Percentiles rank a stretch among this genome's conserved stretches.
These are phyloP conservation scores for Calocybe gangraenosa DNA, from an alignment of 768 basidiomycete genomes.

Conservation along the genomic window DNA sequence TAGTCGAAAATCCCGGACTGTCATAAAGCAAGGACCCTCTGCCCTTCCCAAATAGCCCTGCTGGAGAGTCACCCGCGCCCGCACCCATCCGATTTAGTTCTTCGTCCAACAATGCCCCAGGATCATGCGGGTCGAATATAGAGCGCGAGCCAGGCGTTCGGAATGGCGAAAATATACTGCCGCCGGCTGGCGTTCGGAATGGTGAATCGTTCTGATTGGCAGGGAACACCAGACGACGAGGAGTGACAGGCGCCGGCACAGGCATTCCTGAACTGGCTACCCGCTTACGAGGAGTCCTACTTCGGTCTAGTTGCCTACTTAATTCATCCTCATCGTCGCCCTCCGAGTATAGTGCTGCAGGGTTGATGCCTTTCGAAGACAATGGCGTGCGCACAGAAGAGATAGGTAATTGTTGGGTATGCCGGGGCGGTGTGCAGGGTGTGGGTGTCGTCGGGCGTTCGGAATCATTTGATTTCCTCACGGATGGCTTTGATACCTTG, in stretches of 20 bases:
- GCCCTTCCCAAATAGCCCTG: constrained; percentile 60
- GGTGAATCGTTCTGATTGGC: constrained; percentile 33
- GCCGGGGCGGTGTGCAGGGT: constrained; percentile 19
- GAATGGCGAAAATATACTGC: constrained; percentile 32
- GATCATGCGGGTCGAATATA: constrained; percentile 72
- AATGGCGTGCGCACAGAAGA: constrained; percentile 21
- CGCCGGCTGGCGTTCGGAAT: constrained; percentile 31
- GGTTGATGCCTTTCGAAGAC: constrained; percentile 26
- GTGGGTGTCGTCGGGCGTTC: constrained; percentile 13
- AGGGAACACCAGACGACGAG: constrained; percentile 34
- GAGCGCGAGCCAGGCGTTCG: constrained; percentile 46
- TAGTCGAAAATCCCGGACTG: constrained; percentile 58
- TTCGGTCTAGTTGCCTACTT: constrained; percentile 21
- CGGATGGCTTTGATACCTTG: constrained; percentile 17
- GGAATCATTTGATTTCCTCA: constrained; percentile 3
- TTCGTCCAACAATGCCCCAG: constrained; percentile 63
- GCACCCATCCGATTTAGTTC: constrained; percentile 57
- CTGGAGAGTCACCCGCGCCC: constrained; percentile 57
- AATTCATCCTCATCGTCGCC: constrained; percentile 16
- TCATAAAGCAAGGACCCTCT: constrained; percentile 58
- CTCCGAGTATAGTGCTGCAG: constrained; percentile 23
- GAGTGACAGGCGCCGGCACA: constrained; percentile 31
- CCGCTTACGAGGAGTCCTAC: constrained; percentile 36
- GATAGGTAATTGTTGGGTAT: constrained; percentile 16
- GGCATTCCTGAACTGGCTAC: constrained; percentile 17